Percentiles rank a stretch among this genome's conserved stretches.
Conservation (phyloP, 345 rosid species). For the Eucalyptus melliodora region DNA sequence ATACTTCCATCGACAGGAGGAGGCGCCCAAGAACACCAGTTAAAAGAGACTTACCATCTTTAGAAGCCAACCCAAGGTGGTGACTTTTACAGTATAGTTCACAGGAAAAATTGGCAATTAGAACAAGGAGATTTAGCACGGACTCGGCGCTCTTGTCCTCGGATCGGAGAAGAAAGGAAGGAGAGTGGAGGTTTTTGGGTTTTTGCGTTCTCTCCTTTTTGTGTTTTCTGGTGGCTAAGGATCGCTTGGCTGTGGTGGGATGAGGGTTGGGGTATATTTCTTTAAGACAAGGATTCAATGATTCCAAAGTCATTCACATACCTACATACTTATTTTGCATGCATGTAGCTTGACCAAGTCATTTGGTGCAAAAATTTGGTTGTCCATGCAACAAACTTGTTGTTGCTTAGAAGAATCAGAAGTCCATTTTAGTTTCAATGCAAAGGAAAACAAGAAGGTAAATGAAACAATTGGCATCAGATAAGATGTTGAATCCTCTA, state of each 20-base stretch:
- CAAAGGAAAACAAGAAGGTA: not conserved
- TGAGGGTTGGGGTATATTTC: not conserved
- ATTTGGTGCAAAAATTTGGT: not conserved
- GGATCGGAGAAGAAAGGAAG: too few relatives aligned
- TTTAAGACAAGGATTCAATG: not conserved
- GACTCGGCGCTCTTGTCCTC: too few relatives aligned
- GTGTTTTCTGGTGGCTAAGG: not conserved
- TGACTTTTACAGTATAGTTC: too few relatives aligned
- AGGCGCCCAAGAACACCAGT: too few relatives aligned
- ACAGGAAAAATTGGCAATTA: too few relatives aligned
- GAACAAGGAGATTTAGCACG: too few relatives aligned
- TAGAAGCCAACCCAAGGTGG: too few relatives aligned
- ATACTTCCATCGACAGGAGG: too few relatives aligned
- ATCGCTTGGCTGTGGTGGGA: not conserved
- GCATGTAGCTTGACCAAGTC: not conserved
- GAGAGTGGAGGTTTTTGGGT: too few relatives aligned
- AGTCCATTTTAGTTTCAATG: not conserved
- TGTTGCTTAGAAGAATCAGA: not conserved
- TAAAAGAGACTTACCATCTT: too few relatives aligned
- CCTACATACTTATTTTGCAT: not conserved
- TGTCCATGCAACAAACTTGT: not conserved
- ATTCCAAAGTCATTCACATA: not conserved
- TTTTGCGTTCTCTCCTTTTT: not conserved
- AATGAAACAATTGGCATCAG: not conserved
- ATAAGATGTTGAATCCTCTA: not conserved